Conservation (phyloP, 2,329 filamentous ascomycete genomes). For the Nannizziopsis arthrosporioides region DNA sequence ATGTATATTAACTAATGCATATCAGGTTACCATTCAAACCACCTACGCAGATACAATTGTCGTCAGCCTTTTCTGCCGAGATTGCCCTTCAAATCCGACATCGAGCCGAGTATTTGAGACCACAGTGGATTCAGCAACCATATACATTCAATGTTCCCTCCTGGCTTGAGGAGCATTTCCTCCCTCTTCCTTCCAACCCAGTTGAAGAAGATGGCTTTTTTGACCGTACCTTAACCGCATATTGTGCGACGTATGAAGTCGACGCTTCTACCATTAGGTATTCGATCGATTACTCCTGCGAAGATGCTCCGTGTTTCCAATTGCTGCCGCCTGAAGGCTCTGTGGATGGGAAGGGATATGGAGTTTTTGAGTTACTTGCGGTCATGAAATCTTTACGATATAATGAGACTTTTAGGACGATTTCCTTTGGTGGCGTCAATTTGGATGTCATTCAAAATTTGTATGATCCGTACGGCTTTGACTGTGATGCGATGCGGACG, state of each 20-base stretch:
- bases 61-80: conserved; percentile 52
- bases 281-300: conserved; percentile 47
- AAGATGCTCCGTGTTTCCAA: conserved; percentile 57
- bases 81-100: conserved; percentile 52
- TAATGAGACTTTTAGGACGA: conserved; percentile 56
- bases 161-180: conserved; percentile 40
- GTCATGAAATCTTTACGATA: conserved; percentile 59
- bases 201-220: conserved; percentile 52
- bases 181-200: conserved; percentile 36
- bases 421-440: conserved; percentile 54
- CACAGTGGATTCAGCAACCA: conserved; percentile 53
- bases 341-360: conserved; percentile 42
- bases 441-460: conserved; percentile 54
- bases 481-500: conserved; percentile 50
- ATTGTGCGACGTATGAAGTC: conserved; percentile 57
- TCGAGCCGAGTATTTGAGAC: conserved; percentile 51
- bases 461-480: conserved; percentile 48
- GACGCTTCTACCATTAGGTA: conserved; percentile 57
- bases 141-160: conserved; percentile 51
- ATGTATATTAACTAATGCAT: not conserved
- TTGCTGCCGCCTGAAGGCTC: conserved; percentile 47
- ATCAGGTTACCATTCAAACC: conserved; percentile 44
- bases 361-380: conserved; percentile 52
- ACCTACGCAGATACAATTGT: conserved; percentile 47
- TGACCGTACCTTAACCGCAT: conserved; percentile 56